phyloP scores from a whole-genome alignment of 1,284 basidiomycete genomes.

The Flammula alnicola region DNA sequence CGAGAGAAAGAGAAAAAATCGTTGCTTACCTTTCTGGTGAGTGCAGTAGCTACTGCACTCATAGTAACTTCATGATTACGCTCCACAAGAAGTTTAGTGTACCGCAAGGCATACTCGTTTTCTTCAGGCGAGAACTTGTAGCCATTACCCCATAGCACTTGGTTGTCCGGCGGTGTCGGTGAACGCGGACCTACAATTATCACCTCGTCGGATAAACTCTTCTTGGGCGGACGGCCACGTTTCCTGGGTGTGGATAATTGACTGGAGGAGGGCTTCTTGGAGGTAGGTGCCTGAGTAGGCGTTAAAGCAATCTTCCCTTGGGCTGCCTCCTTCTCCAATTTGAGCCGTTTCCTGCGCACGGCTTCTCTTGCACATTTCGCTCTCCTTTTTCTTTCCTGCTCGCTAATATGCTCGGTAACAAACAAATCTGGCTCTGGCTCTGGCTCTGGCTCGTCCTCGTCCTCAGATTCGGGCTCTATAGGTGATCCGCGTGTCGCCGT shows the following conservation, averaged over 20 bases:
- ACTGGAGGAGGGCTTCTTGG: too few species aligned
- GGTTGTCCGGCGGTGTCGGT: conserved; percentile 14
- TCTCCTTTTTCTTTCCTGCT: too few species aligned
- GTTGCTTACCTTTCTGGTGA: conserved; percentile 45
- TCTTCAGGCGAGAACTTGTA: conserved; percentile 31
- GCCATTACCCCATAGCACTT: conserved; percentile 15
- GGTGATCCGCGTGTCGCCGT: neutral
- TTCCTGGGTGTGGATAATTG: too few species aligned
- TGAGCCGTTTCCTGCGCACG: too few species aligned
- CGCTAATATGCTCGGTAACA: too few species aligned
- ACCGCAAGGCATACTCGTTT: conserved; percentile 34
- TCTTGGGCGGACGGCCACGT: conserved; percentile 27
- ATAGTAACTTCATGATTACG: conserved; percentile 42
- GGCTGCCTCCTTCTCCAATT: too few species aligned
- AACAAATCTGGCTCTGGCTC: too few species aligned
- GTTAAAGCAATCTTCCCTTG: too few species aligned
- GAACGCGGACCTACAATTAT: conserved; percentile 6
- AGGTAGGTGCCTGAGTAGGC: too few species aligned
- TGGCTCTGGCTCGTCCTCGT: conserved; percentile 14
- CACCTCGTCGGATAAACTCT: neutral
- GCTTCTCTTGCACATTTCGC: too few species aligned
- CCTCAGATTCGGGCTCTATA: conserved; percentile 19
- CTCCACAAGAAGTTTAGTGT: conserved; percentile 35
- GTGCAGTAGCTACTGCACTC: conserved; percentile 33
- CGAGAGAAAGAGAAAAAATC: neutral